These are phyloP conservation scores for Pyrenochaeta sp. DNA, from an alignment of 2,329 filamentous ascomycete genomes.

Conservation along the genomic window DNA sequence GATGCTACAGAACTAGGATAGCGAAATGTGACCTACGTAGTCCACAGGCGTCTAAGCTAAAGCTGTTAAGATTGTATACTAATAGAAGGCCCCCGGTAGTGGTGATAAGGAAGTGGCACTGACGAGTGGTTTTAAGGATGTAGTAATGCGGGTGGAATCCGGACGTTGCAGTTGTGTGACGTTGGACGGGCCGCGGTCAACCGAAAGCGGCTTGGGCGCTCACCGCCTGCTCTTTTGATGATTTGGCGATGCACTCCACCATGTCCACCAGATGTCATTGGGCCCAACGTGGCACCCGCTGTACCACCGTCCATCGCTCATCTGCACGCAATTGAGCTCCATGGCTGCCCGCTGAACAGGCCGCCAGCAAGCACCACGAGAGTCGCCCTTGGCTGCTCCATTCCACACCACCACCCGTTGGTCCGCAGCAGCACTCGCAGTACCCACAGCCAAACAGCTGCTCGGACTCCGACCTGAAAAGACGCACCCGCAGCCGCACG, in stretches of 20 bases:
- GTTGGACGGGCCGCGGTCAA: conserved; percentile 37
- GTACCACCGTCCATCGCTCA: conserved; percentile 34
- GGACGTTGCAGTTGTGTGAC: conserved; percentile 12
- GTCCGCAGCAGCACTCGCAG: conserved; percentile 18
- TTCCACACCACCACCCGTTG: conserved; percentile 11
- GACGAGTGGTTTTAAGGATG: neutral
- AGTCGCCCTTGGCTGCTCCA: conserved; percentile 16
- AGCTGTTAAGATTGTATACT: neutral
- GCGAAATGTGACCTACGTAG: neutral
- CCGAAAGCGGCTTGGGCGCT: conserved; percentile 37
- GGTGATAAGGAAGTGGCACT: neutral
- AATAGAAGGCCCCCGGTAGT: neutral
- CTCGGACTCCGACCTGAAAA: conserved; percentile 15
- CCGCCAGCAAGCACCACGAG: conserved; percentile 25
- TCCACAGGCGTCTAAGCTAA: neutral
- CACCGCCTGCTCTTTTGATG: conserved; percentile 38
- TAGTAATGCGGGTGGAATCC: conserved; percentile 3
- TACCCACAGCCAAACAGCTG: conserved; percentile 17
- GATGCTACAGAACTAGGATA: neutral
- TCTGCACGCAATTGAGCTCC: conserved; percentile 41
- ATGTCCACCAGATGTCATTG: conserved; percentile 40
- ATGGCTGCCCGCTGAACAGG: conserved; percentile 31
- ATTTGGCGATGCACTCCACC: conserved; percentile 32
- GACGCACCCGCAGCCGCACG: conserved; percentile 28
- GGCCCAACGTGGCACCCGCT: conserved; percentile 43